phyloP scores from a whole-genome alignment of 164 flowering plant genomes.

The Pachysandra terminalis region DNA sequence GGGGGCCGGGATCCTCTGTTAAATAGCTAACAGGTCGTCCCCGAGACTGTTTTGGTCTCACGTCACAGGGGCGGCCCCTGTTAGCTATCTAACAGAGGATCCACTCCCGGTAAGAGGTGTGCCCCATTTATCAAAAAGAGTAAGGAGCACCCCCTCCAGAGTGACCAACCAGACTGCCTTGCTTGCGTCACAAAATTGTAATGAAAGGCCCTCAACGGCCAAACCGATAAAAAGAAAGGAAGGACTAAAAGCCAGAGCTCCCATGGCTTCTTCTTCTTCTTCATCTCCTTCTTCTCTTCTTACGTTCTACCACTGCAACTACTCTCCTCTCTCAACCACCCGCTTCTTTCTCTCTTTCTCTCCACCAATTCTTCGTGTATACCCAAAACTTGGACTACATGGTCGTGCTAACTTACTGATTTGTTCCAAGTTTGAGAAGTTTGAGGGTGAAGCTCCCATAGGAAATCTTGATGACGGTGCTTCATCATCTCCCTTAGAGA shows the following conservation, averaged over 20 bases:
- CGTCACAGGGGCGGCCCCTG: too few species aligned
- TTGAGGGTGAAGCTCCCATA: slow-evolving; percentile 40
- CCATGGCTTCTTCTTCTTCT: slow-evolving; percentile 17
- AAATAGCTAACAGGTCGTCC: too few species aligned
- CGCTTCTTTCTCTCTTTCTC: neutral
- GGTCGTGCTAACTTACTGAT: slow-evolving; percentile 17
- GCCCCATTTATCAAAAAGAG: too few species aligned
- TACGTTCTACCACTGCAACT: neutral
- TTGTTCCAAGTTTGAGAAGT: slow-evolving; percentile 75
- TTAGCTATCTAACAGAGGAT: too few species aligned
- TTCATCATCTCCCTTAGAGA: slow-evolving; percentile 11
- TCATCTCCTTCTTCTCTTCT: neutral
- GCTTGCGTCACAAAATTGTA: too few species aligned
- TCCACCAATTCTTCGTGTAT: slow-evolving; percentile 1
- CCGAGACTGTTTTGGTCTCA: too few species aligned
- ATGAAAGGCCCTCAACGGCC: neutral
- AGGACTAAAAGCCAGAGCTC: neutral
- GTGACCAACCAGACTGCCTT: too few species aligned
- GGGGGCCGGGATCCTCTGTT: too few species aligned
- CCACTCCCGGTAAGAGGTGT: too few species aligned
- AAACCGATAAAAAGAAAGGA: neutral
- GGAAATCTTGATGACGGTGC: slow-evolving; percentile 26
- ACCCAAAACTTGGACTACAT: slow-evolving; percentile 2
- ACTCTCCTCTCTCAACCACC: slow-evolving; percentile 2
- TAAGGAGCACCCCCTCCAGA: too few species aligned